A percentile compares a stretch with the other conserved stretches of the same genome.
Evolutionary conservation across 108 stramenopile species (phyloP).

Genomic region (Mayamaea pseudoterrestris): DNA sequence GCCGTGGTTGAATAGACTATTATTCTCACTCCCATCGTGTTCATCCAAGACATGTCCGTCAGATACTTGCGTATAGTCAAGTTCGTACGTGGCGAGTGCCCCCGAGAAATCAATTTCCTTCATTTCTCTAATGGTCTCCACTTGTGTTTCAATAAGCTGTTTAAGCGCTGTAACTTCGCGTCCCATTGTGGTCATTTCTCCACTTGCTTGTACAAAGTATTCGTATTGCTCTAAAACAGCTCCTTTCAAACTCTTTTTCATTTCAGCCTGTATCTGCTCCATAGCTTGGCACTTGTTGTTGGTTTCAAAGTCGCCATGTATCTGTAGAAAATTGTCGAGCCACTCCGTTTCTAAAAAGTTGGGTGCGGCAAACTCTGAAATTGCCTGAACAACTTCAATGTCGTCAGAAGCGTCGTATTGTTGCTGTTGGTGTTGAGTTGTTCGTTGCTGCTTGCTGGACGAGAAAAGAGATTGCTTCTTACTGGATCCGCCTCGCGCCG

Average conservation of each 20-base stretch:
- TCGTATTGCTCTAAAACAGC: constrained; percentile 81
- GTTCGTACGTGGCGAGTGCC: constrained; percentile 16
- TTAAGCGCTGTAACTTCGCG: constrained; percentile 58
- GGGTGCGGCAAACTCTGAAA: constrained; percentile 42
- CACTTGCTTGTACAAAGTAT: constrained; percentile 79
- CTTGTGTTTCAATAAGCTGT: constrained; percentile 57
- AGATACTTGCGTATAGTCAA: constrained; percentile 37
- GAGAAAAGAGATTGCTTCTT: not conserved
- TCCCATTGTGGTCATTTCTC: constrained; percentile 84
- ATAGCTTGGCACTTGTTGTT: constrained; percentile 31
- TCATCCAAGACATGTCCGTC: constrained; percentile 24
- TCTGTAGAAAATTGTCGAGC: constrained; percentile 58
- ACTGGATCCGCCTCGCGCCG: not conserved
- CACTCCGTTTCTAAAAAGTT: constrained; percentile 48
- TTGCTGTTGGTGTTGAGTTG: constrained; percentile 1
- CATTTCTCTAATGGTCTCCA: constrained; percentile 70
- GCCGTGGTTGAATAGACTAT: not conserved
- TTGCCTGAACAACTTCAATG: constrained; percentile 12
- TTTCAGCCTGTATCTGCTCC: constrained; percentile 59
- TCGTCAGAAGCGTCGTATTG: constrained; percentile 9
- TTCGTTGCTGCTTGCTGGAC: not conserved
- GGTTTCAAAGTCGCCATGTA: constrained; percentile 48
- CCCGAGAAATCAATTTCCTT: constrained; percentile 69
- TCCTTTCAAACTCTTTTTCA: constrained; percentile 64
- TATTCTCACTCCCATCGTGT: constrained; percentile 7